These are phyloP conservation scores for Favolaschia claudopus DNA, from an alignment of 768 basidiomycete species.

Conservation along the genomic window DNA sequence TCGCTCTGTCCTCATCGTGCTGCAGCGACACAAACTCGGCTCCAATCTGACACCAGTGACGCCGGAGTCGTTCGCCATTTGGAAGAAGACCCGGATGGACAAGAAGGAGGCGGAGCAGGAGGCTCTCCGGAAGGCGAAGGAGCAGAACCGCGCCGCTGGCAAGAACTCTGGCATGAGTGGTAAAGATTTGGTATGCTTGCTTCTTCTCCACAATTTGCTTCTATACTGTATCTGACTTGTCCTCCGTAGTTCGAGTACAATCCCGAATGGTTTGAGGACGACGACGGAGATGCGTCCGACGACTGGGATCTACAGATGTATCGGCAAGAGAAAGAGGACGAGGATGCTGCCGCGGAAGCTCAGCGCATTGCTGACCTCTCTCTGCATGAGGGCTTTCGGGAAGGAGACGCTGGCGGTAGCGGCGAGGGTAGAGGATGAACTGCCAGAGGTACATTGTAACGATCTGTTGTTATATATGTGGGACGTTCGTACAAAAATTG, in stretches of 20 bases:
- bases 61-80: conserved; percentile 86
- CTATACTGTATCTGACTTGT: neutral
- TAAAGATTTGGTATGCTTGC: conserved; percentile 81
- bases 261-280: conserved; percentile 91
- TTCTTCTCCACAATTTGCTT: conserved; percentile 9
- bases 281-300: conserved; percentile 56
- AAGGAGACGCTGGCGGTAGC: conserved; percentile 40
- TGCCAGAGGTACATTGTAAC: conserved; percentile 5
- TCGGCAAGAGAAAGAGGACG: conserved; percentile 67
- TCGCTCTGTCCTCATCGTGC: conserved; percentile 1
- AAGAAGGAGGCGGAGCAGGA: conserved; percentile 94
- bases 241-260: conserved; percentile 87
- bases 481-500: neutral
- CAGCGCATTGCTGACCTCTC: conserved; percentile 56
- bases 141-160: conserved; percentile 81
- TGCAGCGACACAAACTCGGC: conserved; percentile 93
- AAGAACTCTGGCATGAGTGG: conserved; percentile 96
- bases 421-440: conserved; percentile 32
- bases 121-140: conserved; percentile 82
- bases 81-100: conserved; percentile 95
- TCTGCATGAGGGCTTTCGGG: conserved; percentile 39
- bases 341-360: conserved; percentile 62
- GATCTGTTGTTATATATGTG: conserved; percentile 13
- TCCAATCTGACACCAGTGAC: conserved; percentile 92
- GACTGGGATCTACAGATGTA: conserved; percentile 70